Evolutionary conservation across 2,329 filamentous ascomycete genomes (phyloP).

Genomic region (Graphium sp.): DNA sequence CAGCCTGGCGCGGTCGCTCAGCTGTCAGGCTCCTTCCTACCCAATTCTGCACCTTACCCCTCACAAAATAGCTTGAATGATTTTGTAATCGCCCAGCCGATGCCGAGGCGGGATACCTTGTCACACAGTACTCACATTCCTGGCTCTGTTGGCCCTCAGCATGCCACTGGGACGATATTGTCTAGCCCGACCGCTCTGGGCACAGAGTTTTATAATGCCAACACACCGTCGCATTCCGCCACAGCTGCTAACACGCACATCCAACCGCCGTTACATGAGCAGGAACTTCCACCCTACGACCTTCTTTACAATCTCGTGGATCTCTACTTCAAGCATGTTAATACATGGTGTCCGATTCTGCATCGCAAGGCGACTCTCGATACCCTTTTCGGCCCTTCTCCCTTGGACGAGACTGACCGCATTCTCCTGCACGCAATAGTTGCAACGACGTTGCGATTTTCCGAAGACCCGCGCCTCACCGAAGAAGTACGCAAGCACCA

Average conservation of each 20-base stretch:
- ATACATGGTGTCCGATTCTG: slow-evolving; percentile 80
- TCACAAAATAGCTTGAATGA: too few species aligned
- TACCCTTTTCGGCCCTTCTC: slow-evolving; percentile 60
- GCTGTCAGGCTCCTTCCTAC: too few species aligned
- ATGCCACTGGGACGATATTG: too few species aligned
- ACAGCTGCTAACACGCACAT: slow-evolving; percentile 13
- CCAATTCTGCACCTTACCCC: too few species aligned
- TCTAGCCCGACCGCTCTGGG: slow-evolving; percentile 9
- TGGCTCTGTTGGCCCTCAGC: too few species aligned
- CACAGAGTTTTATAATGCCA: not conserved
- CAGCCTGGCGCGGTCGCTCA: slow-evolving; percentile 24
- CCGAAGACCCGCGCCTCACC: slow-evolving; percentile 57
- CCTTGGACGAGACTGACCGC: slow-evolving; percentile 64
- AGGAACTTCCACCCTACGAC: slow-evolving; percentile 60
- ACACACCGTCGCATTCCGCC: slow-evolving; percentile 3
- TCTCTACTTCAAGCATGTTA: slow-evolving; percentile 65
- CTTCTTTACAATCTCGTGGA: slow-evolving; percentile 57
- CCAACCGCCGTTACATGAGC: slow-evolving; percentile 30
- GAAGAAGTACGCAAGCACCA: slow-evolving; percentile 59
- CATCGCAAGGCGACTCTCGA: slow-evolving; percentile 71
- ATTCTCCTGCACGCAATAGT: slow-evolving; percentile 80
- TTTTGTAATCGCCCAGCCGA: too few species aligned
- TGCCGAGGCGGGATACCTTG: too few species aligned
- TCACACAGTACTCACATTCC: slow-evolving; percentile 36
- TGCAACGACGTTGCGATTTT: slow-evolving; percentile 73